Conservation (phyloP, 176 grass and related monocot species). For the Avena atlantica region DNA sequence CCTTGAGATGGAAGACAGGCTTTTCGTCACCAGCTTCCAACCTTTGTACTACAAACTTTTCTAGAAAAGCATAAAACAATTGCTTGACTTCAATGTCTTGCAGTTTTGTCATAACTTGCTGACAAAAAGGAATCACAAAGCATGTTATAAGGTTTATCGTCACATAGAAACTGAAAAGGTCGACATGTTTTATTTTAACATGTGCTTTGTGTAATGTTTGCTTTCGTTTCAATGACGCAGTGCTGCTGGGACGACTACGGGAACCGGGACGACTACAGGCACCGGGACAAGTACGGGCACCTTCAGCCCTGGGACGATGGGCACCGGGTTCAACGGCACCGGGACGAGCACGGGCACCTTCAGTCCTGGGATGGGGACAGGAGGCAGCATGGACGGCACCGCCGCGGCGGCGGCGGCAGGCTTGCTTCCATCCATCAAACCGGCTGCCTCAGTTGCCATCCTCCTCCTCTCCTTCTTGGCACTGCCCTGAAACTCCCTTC, state of each 20-base stretch:
- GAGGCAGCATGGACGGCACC: constrained; percentile 47
- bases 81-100: not conserved
- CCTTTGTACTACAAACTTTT: not conserved
- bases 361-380: constrained; percentile 25
- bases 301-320: constrained; percentile 42
- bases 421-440: constrained; percentile 38
- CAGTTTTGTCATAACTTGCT: constrained; percentile 10
- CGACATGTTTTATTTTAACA: not conserved
- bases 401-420: constrained; percentile 42
- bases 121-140: not conserved
- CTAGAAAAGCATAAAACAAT: not conserved
- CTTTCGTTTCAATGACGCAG: constrained; percentile 38
- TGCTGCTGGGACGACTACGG: constrained; percentile 39
- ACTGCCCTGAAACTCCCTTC: constrained; percentile 3
- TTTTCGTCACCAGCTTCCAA: not conserved
- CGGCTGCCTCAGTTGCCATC: constrained; percentile 9
- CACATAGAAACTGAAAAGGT: not conserved
- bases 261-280: constrained; percentile 12
- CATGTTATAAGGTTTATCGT: constrained; percentile 6
- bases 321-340: constrained; percentile 27
- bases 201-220: constrained; percentile 18
- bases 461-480: constrained; percentile 49
- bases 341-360: constrained; percentile 43
- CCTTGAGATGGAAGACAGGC: not conserved
- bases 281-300: constrained; percentile 29